A percentile compares a stretch with the other conserved stretches of the same genome.
These are phyloP conservation scores for Pistacia vera DNA, from an alignment of 345 rosid species.

Conservation along the genomic window DNA sequence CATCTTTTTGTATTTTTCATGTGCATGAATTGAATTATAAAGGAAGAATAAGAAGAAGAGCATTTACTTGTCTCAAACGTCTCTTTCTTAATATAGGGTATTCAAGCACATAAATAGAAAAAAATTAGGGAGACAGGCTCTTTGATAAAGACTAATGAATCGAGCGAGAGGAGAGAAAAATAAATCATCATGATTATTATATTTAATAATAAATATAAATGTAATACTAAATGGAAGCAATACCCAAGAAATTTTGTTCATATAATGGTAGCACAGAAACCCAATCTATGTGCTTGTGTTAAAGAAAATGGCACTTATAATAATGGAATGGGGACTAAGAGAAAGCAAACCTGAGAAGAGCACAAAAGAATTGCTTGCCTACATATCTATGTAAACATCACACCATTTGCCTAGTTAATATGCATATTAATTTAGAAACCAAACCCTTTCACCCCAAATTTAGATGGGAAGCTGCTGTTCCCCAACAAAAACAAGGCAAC, in stretches of 20 bases:
- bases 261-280: not conserved
- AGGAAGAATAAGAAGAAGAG: too few species aligned
- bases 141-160: too few species aligned
- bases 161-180: not conserved
- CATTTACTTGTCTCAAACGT: too few species aligned
- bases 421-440: not conserved
- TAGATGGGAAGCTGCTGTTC: slow-evolving; percentile 42
- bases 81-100: too few species aligned
- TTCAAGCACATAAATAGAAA: too few species aligned
- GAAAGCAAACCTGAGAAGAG: slow-evolving; percentile 10
- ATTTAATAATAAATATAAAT: not conserved
- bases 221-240: slow-evolving; percentile 23
- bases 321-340: slow-evolving; percentile 12
- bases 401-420: slow-evolving; percentile 1
- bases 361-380: slow-evolving; percentile 38
- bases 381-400: slow-evolving; percentile 17
- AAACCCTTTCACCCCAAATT: slow-evolving; percentile 23
- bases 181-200: slow-evolving; percentile 18
- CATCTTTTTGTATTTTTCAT: too few species aligned
- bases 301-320: slow-evolving; percentile 9
- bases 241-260: slow-evolving; percentile 1
- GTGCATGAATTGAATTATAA: too few species aligned
- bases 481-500: slow-evolving; percentile 62
- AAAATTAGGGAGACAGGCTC: too few species aligned
- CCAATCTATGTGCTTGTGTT: slow-evolving; percentile 15